phyloP scores from a whole-genome alignment of 2,329 filamentous ascomycete species.

The Colletotrichum cereale region DNA sequence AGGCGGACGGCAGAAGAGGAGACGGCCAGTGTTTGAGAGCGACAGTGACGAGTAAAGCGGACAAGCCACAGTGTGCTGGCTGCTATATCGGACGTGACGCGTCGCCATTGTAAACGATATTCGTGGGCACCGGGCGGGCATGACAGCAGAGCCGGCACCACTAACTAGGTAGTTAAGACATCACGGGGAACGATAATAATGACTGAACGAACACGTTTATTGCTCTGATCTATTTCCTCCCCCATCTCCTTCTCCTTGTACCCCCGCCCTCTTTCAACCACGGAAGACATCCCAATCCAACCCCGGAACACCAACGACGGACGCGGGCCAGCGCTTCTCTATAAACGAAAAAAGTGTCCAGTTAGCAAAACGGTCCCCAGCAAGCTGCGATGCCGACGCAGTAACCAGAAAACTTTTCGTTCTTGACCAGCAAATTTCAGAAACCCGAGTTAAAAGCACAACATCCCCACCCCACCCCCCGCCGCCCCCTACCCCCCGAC shows the following conservation, averaged over 20 bases:
- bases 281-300: not conserved
- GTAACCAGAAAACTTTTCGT: not conserved
- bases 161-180: not conserved
- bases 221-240: not conserved
- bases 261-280: not conserved
- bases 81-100: not conserved
- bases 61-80: not conserved
- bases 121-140: not conserved
- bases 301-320: not conserved
- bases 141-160: constrained; percentile 2
- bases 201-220: constrained; percentile 32
- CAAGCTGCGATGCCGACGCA: not conserved
- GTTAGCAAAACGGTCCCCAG: constrained; percentile 15
- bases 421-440: constrained; percentile 50
- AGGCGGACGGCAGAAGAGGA: constrained; percentile 24
- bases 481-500: constrained; percentile 41
- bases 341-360: not conserved
- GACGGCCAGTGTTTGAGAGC: constrained; percentile 40
- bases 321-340: not conserved
- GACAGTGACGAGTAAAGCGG: constrained; percentile 44
- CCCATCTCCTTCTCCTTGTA: not conserved
- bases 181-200: not conserved
- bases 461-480: constrained; percentile 52
- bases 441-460: constrained; percentile 62
- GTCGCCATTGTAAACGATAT: not conserved